Evolutionary conservation across 2,329 filamentous ascomycete genomes (phyloP).

Genomic region (Cladophialophora exuberans): DNA sequence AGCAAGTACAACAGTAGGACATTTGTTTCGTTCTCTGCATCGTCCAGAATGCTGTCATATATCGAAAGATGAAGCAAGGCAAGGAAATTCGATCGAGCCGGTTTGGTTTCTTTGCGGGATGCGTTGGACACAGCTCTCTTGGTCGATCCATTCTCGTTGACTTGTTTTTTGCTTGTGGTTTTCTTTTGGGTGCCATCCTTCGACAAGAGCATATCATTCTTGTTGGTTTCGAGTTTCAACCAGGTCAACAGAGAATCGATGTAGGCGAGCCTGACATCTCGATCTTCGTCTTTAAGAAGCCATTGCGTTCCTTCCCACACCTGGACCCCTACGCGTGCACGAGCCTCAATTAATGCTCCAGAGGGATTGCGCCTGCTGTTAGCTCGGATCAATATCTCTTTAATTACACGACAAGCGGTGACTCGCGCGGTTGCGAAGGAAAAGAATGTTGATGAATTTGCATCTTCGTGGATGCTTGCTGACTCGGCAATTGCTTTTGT

Average conservation of each 20-base stretch:
- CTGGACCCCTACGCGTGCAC: constrained; percentile 75
- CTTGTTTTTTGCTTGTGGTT: constrained; percentile 50
- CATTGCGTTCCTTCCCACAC: constrained; percentile 98
- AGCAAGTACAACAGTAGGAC: constrained; percentile 77
- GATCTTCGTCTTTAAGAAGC: constrained; percentile 79
- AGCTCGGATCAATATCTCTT: constrained; percentile 78
- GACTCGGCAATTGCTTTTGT: constrained; percentile 53
- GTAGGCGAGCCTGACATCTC: constrained; percentile 80
- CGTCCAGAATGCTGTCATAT: constrained; percentile 85
- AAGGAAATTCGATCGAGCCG: constrained; percentile 71
- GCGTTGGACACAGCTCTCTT: constrained; percentile 71
- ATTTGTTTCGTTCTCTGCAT: constrained; percentile 71
- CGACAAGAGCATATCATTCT: constrained; percentile 64
- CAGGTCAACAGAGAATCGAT: constrained; percentile 81
- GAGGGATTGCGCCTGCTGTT: constrained; percentile 67
- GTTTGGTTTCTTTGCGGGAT: constrained; percentile 63
- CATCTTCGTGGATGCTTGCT: constrained; percentile 56
- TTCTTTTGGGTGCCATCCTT: constrained; percentile 58
- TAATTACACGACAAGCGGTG: constrained; percentile 76
- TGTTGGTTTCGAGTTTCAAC: constrained; percentile 78
- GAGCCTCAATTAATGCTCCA: constrained; percentile 66
- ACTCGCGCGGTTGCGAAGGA: constrained; percentile 64
- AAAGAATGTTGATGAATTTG: constrained; percentile 62
- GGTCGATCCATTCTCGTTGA: constrained; percentile 44
- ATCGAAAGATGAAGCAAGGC: constrained; percentile 81